Evolutionary conservation across 163 green algal genomes (phyloP).

Genomic region (Scenedesmus sp.): DNA sequence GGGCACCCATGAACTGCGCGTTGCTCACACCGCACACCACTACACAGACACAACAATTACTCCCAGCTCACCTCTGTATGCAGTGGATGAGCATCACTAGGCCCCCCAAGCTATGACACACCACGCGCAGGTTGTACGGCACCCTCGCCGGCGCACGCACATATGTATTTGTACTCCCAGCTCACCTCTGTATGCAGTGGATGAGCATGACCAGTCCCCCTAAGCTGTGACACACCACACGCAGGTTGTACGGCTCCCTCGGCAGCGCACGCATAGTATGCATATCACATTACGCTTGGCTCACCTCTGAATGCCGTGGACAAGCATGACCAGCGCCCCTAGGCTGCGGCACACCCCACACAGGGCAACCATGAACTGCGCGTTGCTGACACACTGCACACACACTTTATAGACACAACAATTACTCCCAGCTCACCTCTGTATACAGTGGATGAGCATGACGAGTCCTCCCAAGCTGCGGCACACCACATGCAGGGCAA

Average conservation of each 20-base stretch:
- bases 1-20: too few species aligned
- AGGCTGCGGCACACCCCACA: constrained; percentile 90
- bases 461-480: too few species aligned
- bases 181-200: constrained; percentile 74
- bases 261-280: background rate
- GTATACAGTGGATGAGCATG: too few species aligned
- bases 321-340: constrained; percentile 88
- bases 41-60: too few species aligned
- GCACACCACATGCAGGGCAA: too few species aligned
- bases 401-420: too few species aligned
- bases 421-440: too few species aligned
- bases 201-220: constrained; percentile 92
- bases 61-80: constrained; percentile 53
- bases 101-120: constrained; percentile 93
- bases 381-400: too few species aligned
- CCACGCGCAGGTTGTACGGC: constrained; percentile 87
- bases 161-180: too few species aligned
- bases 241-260: constrained; percentile 83
- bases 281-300: too few species aligned
- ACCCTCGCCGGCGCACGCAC: background rate
- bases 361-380: constrained; percentile 52
- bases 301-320: constrained; percentile 81
- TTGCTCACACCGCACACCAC: too few species aligned
- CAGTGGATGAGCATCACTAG: constrained; percentile 90
- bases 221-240: constrained; percentile 90